Conservation (phyloP, 2,329 filamentous ascomycete genomes). For the Hymenoscyphus scutula region DNA sequence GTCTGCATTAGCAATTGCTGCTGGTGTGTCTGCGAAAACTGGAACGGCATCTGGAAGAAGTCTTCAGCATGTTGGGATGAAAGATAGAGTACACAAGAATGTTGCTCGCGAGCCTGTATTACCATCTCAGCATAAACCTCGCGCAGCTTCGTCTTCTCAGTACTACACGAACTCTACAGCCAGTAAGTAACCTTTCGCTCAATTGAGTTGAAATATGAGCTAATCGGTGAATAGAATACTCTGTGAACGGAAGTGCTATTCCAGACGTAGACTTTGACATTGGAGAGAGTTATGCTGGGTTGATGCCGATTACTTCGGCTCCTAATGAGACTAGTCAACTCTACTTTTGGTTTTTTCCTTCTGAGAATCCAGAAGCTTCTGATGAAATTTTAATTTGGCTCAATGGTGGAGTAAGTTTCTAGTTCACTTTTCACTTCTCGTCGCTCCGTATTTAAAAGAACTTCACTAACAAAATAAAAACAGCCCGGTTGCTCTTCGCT, state of each 20-base stretch:
- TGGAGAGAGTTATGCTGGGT: conserved; percentile 62
- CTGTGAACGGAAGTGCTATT: conserved; percentile 61
- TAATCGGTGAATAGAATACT: conserved; percentile 48
- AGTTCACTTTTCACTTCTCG: background rate
- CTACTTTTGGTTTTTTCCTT: conserved; percentile 68
- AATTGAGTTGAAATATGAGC: background rate
- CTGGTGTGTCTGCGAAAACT: conserved; percentile 20
- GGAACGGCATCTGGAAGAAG: conserved; percentile 25
- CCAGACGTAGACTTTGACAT: conserved; percentile 70
- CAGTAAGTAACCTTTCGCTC: conserved; percentile 21
- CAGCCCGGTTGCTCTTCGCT: conserved; percentile 61
- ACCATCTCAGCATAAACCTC: conserved; percentile 13
- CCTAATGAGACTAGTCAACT: conserved; percentile 51
- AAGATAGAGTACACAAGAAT: conserved; percentile 20
- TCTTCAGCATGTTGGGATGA: conserved; percentile 27
- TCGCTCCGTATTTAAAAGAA: background rate
- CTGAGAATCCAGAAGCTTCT: conserved; percentile 46
- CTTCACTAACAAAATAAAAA: conserved; percentile 11
- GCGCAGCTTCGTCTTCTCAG: conserved; percentile 13
- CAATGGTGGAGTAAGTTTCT: conserved; percentile 40
- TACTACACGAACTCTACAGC: conserved; percentile 30
- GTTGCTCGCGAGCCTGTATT: conserved; percentile 14
- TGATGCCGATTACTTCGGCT: conserved; percentile 54
- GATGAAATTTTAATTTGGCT: conserved; percentile 62
- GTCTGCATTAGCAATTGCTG: conserved; percentile 24